Conservation (phyloP, 2,329 filamentous ascomycete genomes). For the Graphium sp. region DNA sequence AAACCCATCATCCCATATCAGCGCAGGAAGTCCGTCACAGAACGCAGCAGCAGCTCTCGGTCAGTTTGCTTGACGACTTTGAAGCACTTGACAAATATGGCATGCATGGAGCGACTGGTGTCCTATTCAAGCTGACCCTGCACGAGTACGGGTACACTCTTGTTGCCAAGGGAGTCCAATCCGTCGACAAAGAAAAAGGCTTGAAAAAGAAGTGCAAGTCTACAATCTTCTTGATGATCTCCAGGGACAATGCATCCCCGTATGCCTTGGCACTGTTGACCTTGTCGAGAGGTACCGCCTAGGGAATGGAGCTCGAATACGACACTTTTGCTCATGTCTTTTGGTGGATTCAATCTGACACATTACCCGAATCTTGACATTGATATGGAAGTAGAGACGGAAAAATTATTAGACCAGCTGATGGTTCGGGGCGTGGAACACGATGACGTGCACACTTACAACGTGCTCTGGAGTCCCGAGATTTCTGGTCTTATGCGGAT, state of each 20-base stretch:
- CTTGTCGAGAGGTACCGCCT: too few species aligned
- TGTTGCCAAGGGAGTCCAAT: slow-evolving; percentile 19
- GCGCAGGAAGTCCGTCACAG: slow-evolving; percentile 12
- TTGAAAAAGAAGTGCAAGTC: slow-evolving; percentile 14
- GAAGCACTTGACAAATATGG: slow-evolving; percentile 13
- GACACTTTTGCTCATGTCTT: too few species aligned
- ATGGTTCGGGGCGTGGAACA: too few species aligned
- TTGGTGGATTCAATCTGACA: too few species aligned
- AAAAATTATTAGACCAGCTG: too few species aligned
- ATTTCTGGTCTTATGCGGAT: too few species aligned
- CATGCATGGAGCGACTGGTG: slow-evolving; percentile 10
- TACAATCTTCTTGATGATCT: slow-evolving; percentile 13
- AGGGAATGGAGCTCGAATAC: too few species aligned
- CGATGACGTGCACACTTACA: too few species aligned
- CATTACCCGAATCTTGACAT: too few species aligned
- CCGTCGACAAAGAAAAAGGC: slow-evolving; percentile 4
- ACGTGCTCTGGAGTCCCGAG: too few species aligned
- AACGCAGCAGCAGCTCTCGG: slow-evolving; percentile 14
- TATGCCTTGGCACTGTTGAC: slow-evolving; percentile 15
- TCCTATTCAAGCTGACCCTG: slow-evolving; percentile 19
- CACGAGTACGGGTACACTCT: slow-evolving; percentile 18
- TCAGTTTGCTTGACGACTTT: slow-evolving; percentile 12
- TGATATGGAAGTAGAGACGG: too few species aligned
- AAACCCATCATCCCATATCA: too few species aligned
- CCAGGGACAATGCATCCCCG: slow-evolving; percentile 16